phyloP scores from a whole-genome alignment of 2,329 filamentous ascomycete genomes.

The Botrytis squamosa region DNA sequence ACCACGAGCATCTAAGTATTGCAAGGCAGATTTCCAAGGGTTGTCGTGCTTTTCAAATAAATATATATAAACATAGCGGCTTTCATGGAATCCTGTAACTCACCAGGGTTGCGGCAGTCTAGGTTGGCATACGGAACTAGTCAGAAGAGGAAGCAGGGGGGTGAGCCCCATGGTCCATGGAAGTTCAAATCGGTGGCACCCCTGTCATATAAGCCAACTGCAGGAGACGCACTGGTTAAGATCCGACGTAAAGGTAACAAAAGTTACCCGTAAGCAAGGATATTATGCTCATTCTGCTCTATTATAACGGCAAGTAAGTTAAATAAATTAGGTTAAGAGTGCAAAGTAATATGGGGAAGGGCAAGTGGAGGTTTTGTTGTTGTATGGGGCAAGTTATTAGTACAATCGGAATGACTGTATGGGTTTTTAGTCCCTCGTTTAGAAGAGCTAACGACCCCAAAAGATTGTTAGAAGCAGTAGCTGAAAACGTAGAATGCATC shows the following conservation, averaged over 20 bases:
- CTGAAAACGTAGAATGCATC: background rate
- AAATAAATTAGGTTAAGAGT: background rate
- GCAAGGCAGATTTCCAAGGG: constrained; percentile 20
- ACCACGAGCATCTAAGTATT: constrained; percentile 20
- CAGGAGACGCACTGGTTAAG: constrained; percentile 20
- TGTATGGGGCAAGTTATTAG: background rate
- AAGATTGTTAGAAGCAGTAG: constrained; percentile 4
- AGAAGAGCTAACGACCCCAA: constrained; percentile 10
- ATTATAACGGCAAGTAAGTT: constrained; percentile 3
- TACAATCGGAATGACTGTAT: constrained; percentile 1
- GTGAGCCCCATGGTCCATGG: constrained; percentile 18
- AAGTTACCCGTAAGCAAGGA: constrained; percentile 1
- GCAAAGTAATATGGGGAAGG: constrained; percentile 14
- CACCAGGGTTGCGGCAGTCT: constrained; percentile 19
- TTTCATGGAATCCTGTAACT: constrained; percentile 15
- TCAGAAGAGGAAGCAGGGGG: constrained; percentile 3
- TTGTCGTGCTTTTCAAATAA: constrained; percentile 18
- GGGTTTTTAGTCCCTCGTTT: background rate
- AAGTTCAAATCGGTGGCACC: constrained; percentile 12
- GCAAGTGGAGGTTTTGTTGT: background rate
- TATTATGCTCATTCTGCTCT: background rate
- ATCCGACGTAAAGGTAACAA: constrained; percentile 18
- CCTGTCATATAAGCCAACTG: constrained; percentile 20
- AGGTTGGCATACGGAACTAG: constrained; percentile 6
- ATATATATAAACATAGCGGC: constrained; percentile 20